Percentiles rank a stretch among this genome's conserved stretches.
Evolutionary conservation across 345 rosid genomes (phyloP).

Genomic region (Syzygium grande): DNA sequence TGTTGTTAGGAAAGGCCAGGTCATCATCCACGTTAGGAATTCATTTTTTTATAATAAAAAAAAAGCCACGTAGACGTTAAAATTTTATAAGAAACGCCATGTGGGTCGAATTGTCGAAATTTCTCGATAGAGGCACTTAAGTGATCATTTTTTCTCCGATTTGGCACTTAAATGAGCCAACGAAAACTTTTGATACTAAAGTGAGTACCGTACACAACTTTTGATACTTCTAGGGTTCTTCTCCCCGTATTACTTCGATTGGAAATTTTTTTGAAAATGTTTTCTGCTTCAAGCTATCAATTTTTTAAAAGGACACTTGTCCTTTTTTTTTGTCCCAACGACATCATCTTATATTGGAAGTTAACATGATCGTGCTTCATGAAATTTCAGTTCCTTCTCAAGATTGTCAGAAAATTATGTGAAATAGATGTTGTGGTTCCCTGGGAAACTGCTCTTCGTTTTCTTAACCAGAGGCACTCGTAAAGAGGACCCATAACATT

Average conservation of each 20-base stretch:
- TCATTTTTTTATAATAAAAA: background rate
- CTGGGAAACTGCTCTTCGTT: background rate
- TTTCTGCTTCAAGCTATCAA: background rate
- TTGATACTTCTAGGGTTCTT: too few relatives aligned
- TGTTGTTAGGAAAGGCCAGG: background rate
- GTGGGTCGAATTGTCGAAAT: too few relatives aligned
- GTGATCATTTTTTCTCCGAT: too few relatives aligned
- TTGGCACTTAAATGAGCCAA: too few relatives aligned
- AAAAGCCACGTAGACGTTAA: background rate
- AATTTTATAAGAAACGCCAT: background rate
- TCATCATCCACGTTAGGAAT: background rate
- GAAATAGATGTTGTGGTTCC: background rate
- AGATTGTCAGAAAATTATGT: background rate
- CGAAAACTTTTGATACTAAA: too few relatives aligned
- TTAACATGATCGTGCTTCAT: background rate
- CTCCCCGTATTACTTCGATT: background rate
- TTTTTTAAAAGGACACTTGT: background rate
- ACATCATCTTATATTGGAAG: background rate
- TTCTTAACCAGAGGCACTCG: background rate
- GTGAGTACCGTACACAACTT: too few relatives aligned
- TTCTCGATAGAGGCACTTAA: rapidly evolving
- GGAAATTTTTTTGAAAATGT: background rate
- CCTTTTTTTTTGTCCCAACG: background rate
- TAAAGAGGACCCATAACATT: background rate
- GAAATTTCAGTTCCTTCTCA: background rate